Conservation (phyloP, 805 yeast species). For the Barnettozyma salicaria region DNA sequence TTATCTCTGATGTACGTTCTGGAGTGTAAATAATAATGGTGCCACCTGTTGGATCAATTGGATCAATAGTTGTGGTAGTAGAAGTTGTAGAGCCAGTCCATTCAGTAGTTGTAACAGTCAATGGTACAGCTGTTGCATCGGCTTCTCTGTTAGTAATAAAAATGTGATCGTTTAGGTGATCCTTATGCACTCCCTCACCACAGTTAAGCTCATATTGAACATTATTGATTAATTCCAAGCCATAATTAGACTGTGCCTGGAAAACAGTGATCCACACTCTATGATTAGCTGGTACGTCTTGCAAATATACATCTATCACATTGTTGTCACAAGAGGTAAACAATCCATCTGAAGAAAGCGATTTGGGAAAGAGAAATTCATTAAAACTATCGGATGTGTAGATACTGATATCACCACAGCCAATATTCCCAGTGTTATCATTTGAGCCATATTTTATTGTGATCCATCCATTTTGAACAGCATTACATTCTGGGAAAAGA, state of each 20-base stretch:
- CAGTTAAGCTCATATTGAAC: slow-evolving; percentile 16
- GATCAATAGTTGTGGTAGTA: slow-evolving; percentile 13
- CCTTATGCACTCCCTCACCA: slow-evolving; percentile 4
- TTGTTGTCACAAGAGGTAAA: slow-evolving; percentile 24
- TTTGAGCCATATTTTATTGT: slow-evolving; percentile 18
- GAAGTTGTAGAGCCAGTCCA: slow-evolving; percentile 19
- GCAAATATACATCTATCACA: slow-evolving; percentile 17
- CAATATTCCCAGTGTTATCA: slow-evolving; percentile 17
- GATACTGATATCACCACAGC: slow-evolving; percentile 19
- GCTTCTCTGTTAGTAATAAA: slow-evolving; percentile 16
- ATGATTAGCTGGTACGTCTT: slow-evolving; percentile 23
- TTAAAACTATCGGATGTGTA: slow-evolving; percentile 27
- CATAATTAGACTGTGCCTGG: slow-evolving; percentile 20
- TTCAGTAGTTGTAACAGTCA: slow-evolving; percentile 14
- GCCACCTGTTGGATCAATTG: slow-evolving; percentile 16
- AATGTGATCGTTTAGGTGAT: slow-evolving; percentile 2
- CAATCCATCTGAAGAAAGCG: slow-evolving; percentile 10
- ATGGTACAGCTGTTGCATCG: slow-evolving; percentile 20
- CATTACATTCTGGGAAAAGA: slow-evolving; percentile 30
- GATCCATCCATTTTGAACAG: slow-evolving; percentile 24
- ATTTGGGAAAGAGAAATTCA: slow-evolving; percentile 30
- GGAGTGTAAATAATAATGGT: slow-evolving; percentile 18
- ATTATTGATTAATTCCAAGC: slow-evolving; percentile 7
- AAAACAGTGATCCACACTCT: slow-evolving; percentile 28
- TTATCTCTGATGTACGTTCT: no score